Evolutionary conservation across 176 grass and related monocot genomes (phyloP), one percentile per base, ranked within the genome.

Genomic region (Triticum dicoccoides): DNA sequence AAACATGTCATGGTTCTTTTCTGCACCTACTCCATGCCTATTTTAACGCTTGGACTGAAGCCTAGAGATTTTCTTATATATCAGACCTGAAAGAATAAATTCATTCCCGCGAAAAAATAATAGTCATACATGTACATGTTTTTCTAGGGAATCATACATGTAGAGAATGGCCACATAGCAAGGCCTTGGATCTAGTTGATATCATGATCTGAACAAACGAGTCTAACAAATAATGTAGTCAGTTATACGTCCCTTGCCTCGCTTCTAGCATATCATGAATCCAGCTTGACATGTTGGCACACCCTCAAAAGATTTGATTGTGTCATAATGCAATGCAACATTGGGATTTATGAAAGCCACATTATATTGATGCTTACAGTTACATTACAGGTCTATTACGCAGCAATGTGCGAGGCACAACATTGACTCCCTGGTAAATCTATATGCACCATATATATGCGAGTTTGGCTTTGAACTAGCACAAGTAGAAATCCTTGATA

Each of bases 211-310:
- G 44, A 13, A 51, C 49, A 1, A 14, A 76, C 7, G 14, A 18
- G 44, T 14, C 44, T 51, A 52, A 47, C 80, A 35, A 82, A 90
- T 79, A 83, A 90, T 83, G 56, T 32, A 42, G 84, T 9, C 9
- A 56, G 20, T 30, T 52, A 9, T 8, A 85, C n/a, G 2, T 23
- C 20, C 14, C 44, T 24, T 69, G 15, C 10, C 18, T 85, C 74
- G 18, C 11, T 83, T 78, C 41, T 35, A 56, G 65, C 65, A 39
- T 83, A 34, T 75, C 71, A 25, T 32, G 52, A 42, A 11, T 13
- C 47, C 3, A 80, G 9, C 35, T 17, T 80, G 44, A 84, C 25
- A 27, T 87, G 80, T 87, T 85, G 47, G 80, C 68, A 17, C 62
- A 49, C 61, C 35, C 81, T 80, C 61, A 35, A 77, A 84, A 66